These are phyloP conservation scores for Microstegium vimineum DNA, from an alignment of 176 grass and related monocot genomes.

Conservation along the genomic window DNA sequence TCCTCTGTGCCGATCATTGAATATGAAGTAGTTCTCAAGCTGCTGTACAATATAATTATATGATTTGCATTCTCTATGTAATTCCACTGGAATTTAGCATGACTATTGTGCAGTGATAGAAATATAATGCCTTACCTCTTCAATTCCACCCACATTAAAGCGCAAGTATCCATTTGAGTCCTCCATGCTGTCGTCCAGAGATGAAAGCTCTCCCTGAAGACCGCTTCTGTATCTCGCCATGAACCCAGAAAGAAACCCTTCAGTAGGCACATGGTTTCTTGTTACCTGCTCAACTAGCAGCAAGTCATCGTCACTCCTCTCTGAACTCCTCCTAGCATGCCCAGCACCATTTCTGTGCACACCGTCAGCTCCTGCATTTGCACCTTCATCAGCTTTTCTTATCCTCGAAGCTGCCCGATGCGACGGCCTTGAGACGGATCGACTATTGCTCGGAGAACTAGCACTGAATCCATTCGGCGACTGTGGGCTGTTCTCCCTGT, in stretches of 20 bases:
- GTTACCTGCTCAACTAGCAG: constrained; percentile 26
- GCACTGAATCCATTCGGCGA: constrained; percentile 18
- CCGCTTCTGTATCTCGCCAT: constrained; percentile 39
- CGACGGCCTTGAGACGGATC: constrained; percentile 15
- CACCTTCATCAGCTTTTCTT: constrained; percentile 19
- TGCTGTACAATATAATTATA: constrained; percentile 20
- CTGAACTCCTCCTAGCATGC: constrained; percentile 18
- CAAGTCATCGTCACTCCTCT: constrained; percentile 8
- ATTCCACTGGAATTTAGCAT: neutral
- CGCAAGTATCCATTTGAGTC: constrained; percentile 50
- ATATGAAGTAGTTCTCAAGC: constrained; percentile 50
- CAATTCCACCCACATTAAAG: constrained; percentile 48
- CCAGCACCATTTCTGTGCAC: constrained; percentile 8
- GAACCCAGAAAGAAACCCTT: constrained; percentile 40
- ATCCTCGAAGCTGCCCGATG: constrained; percentile 30
- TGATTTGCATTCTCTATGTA: neutral
- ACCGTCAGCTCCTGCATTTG: neutral
- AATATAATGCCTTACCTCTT: constrained; percentile 51
- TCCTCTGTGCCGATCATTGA: constrained; percentile 60
- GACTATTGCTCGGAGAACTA: constrained; percentile 14
- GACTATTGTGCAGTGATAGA: neutral
- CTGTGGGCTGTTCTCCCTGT: constrained; percentile 32
- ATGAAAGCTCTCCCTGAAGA: constrained; percentile 22
- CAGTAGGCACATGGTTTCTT: constrained; percentile 17
- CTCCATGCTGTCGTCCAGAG: constrained; percentile 35